Percentiles rank a stretch among this genome's conserved stretches.
Evolutionary conservation across 805 yeast genomes (phyloP).

Genomic region (Torulaspora microellipsoides): DNA sequence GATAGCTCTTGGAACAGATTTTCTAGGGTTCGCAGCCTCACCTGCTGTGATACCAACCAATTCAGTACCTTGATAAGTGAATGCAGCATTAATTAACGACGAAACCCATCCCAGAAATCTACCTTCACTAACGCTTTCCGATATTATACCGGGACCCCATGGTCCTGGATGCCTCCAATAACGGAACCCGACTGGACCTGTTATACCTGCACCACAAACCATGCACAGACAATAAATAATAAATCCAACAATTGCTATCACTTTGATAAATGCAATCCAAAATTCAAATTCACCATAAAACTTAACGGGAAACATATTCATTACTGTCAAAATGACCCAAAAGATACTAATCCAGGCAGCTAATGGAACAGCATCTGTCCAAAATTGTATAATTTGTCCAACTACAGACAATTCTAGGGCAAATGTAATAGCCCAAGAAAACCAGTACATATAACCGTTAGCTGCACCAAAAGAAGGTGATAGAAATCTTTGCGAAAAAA

Average conservation of each 20-base stretch:
- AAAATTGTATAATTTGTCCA: constrained; percentile 58
- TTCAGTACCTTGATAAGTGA: constrained; percentile 78
- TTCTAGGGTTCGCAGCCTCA: constrained; percentile 65
- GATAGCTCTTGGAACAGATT: constrained; percentile 67
- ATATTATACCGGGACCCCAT: constrained; percentile 62
- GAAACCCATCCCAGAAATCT: constrained; percentile 67
- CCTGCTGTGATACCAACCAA: constrained; percentile 72
- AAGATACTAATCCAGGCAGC: constrained; percentile 71
- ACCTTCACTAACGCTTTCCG: constrained; percentile 45
- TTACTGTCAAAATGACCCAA: constrained; percentile 48
- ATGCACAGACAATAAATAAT: constrained; percentile 59
- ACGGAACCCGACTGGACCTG: constrained; percentile 72
- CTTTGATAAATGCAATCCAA: constrained; percentile 66
- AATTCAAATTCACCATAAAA: constrained; percentile 73
- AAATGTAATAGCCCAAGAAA: constrained; percentile 72
- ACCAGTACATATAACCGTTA: constrained; percentile 71
- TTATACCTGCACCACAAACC: constrained; percentile 69
- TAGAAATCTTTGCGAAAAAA: constrained; percentile 61
- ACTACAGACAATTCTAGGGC: constrained; percentile 70
- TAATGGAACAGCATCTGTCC: constrained; percentile 66
- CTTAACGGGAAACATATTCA: constrained; percentile 63
- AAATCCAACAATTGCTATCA: constrained; percentile 68
- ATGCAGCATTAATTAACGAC: constrained; percentile 68
- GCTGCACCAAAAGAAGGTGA: constrained; percentile 72
- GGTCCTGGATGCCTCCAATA: constrained; percentile 80